Conservation (phyloP, 2,329 filamentous ascomycete genomes). For the Fusarium aywerte region DNA sequence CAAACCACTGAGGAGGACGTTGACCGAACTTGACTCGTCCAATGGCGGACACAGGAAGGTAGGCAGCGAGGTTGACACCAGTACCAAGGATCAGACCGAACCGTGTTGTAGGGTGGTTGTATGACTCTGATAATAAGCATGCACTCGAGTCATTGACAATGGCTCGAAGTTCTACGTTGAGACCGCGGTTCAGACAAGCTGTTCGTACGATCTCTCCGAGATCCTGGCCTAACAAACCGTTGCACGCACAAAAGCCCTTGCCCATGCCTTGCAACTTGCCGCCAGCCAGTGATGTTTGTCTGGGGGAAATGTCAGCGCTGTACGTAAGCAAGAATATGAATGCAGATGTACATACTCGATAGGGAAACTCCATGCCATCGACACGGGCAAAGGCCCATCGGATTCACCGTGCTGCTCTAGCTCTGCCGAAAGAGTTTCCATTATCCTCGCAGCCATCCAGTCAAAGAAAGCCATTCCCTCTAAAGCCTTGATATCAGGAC, state of each 20-base stretch:
- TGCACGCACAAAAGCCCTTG: slow-evolving; percentile 71
- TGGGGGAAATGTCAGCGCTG: slow-evolving; percentile 48
- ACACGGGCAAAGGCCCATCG: slow-evolving; percentile 64
- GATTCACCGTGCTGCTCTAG: slow-evolving; percentile 51
- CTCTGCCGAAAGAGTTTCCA: slow-evolving; percentile 63
- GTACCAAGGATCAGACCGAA: slow-evolving; percentile 75
- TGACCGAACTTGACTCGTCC: slow-evolving; percentile 66
- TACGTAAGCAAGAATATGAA: neutral
- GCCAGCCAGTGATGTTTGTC: slow-evolving; percentile 71
- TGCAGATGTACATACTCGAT: slow-evolving; percentile 61
- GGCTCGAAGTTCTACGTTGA: slow-evolving; percentile 66
- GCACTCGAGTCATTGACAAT: slow-evolving; percentile 76
- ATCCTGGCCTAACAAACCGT: slow-evolving; percentile 68
- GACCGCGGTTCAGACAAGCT: slow-evolving; percentile 62
- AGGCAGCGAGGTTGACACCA: slow-evolving; percentile 72
- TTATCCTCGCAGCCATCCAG: slow-evolving; percentile 73
- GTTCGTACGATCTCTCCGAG: slow-evolving; percentile 67
- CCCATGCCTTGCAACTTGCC: slow-evolving; percentile 72
- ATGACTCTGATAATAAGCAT: slow-evolving; percentile 72
- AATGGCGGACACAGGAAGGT: slow-evolving; percentile 69
- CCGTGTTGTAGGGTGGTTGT: slow-evolving; percentile 66
- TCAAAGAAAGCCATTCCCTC: slow-evolving; percentile 71
- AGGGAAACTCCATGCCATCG: slow-evolving; percentile 76
- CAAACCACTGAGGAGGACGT: slow-evolving; percentile 66
- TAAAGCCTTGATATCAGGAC: slow-evolving; percentile 64